These are phyloP conservation scores for Leptosphaerulina australis DNA, from an alignment of 2,329 filamentous ascomycete genomes.

Conservation along the genomic window DNA sequence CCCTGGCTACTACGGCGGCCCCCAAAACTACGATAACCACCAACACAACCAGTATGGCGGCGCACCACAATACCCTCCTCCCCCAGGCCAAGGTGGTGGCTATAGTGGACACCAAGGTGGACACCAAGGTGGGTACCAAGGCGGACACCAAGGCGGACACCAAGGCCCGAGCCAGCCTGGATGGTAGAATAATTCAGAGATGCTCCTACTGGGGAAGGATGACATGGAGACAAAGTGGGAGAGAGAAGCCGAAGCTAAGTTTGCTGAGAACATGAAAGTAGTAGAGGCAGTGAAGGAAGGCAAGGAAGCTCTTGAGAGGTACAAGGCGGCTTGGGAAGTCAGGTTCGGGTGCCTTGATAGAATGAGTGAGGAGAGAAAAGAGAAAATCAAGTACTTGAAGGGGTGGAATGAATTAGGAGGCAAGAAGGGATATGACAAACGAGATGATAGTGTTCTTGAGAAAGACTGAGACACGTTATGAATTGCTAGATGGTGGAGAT, in stretches of 20 bases:
- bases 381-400: neutral
- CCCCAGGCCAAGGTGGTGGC: constrained; percentile 17
- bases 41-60: constrained; percentile 37
- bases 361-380: neutral
- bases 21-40: constrained; percentile 40
- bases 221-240: neutral
- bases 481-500: neutral
- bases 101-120: constrained; percentile 4
- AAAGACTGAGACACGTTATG: neutral
- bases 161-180: constrained; percentile 30
- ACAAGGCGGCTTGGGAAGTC: neutral
- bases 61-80: constrained; percentile 21
- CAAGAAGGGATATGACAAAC: neutral
- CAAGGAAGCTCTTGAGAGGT: neutral
- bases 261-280: neutral
- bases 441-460: neutral
- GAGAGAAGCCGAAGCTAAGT: neutral
- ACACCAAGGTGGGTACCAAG: constrained; percentile 5
- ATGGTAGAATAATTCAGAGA: constrained; percentile 25
- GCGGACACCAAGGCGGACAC: constrained; percentile 8
- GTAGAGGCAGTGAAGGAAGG: neutral
- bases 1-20: constrained; percentile 34
- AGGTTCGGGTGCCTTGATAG: neutral
- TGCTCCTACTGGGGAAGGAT: neutral
- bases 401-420: neutral